Base-by-base conservation (phyloP, 2,329 filamentous ascomycete species). In the Penicillium brevicompactum region DNA sequence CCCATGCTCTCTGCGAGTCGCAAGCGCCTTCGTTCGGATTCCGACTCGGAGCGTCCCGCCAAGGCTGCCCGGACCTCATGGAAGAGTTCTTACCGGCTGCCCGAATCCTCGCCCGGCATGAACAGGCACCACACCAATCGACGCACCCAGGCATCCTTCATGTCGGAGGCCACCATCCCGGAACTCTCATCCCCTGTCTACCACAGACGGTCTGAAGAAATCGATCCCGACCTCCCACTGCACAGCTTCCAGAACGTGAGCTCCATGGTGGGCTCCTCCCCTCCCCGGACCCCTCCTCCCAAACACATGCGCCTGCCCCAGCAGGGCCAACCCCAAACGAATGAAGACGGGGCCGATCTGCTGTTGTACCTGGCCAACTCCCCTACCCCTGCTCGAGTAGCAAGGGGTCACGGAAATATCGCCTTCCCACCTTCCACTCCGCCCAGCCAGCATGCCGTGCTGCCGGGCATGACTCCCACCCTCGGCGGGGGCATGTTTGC, bases 281-380 rank as follows among this genome's bases (percentile, higher is more conserved):
- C 92, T 37, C 92, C 92, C 37, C 86, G 87, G 56, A 95, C 91
- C 46, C 91, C 91, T n/a, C 89, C 84, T 14, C 80, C 88, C 27
- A 84, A 70, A 79, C 83, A 65, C 71, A 75, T 65, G 71, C 82
- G 64, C 57, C 76, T 80, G 77, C 55, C 80, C 70, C 71, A 82
- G 77, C 63, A 63, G 61, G 81, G 81, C 53, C 80, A 78, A 63
- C 72, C 79, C 49, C 79, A 76, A 45, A 81, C 83, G 22, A 88
- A 87, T 56, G 87, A 94, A 68, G 90, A 96, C 68, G 92, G 91
- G 30, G 90, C 89, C 14, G 90, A 91, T 71, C 76, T 93, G 37
- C 78, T 94, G 22, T 80, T 93, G 38, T 97, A 93, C 72, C 84
- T 97, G 14, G 92, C 92, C 46, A 91, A 91, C 49, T 97, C 93